Base-by-base conservation (phyloP, 331 rosid genomes). In the Pyrus hybrid region DNA sequence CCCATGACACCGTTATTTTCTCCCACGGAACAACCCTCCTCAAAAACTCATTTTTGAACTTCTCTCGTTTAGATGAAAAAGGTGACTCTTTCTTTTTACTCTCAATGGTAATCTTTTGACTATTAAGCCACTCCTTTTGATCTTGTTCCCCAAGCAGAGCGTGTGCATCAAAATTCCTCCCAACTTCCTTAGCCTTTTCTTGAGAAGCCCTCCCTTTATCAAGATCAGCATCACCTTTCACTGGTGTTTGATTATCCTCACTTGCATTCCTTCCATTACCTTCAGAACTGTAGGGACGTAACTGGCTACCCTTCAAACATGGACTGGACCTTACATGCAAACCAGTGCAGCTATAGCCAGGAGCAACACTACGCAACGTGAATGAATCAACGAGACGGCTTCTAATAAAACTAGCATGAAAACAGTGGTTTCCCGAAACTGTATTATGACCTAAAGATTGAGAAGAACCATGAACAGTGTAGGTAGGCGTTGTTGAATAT, bases 21-120 rank as follows among this genome's bases (percentile, higher is more conserved):
- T 94, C 99, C 97, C 97, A 92, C 1, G 97, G 97, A 87, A 92
- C 83, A 82, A 90, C 81, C 85, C 97, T 92, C 80, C 93, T 82
- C 37, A 86, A 67, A 79, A 92, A 87, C 89, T 92, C 99, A 16
- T 88, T 90, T 70, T 85, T 90, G 71, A 92, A 90, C 91, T 80
- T 94, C 72, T 94, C 93, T 57, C 82, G 85, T 81, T 88, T 86
- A 0, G 96, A 85, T 82, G 86, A 76, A 82, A 92, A 94, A 8
- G 96, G 97, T 1, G 93, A 90, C 80, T 90, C 97, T 79, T 71
- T 85, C 83, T 58, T 90, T 80, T 84, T 90, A 83, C 78, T 83
- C 75, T 92, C 97, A 29, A 85, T 77, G 25, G 97, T 26, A 78
- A 87, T 87, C 85, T 83, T 92, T 82, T 84, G 97, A 79, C 86